phyloP scores from a whole-genome alignment of 2,329 filamentous ascomycete genomes.

The Clonostachys byssicola region DNA sequence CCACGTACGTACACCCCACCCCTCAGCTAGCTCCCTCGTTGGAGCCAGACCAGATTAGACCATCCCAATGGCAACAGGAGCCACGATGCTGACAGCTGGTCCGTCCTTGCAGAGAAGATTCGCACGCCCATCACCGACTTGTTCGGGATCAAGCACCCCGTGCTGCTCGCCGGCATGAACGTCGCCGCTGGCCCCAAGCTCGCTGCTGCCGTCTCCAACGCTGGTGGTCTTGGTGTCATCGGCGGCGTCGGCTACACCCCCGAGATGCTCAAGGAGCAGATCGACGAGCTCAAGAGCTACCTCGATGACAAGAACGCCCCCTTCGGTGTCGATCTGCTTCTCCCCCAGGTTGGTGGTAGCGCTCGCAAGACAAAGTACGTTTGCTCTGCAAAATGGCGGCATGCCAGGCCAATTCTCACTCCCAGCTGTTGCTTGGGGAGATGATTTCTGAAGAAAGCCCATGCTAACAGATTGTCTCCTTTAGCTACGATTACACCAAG shows the following conservation, averaged over 20 bases:
- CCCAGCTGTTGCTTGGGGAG: neutral
- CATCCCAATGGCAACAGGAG: neutral
- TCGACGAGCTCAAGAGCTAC: constrained; percentile 87
- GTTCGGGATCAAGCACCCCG: constrained; percentile 94
- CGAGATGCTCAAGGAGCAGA: constrained; percentile 94
- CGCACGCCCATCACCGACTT: constrained; percentile 92
- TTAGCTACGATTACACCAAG: constrained; percentile 98
- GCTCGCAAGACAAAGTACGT: constrained; percentile 86
- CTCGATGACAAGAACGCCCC: constrained; percentile 88
- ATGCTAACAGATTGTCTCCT: neutral
- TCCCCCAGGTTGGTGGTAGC: constrained; percentile 90
- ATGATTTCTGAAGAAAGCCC: neutral
- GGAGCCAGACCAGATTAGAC: too few relatives aligned
- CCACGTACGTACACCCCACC: constrained; percentile 9
- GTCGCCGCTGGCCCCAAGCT: constrained; percentile 95
- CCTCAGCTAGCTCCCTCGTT: neutral
- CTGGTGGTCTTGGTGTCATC: constrained; percentile 93
- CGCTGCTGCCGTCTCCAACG: constrained; percentile 94
- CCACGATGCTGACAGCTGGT: neutral
- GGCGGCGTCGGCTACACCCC: constrained; percentile 95
- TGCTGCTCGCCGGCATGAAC: constrained; percentile 98
- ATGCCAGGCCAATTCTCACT: constrained; percentile 1
- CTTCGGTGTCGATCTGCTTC: constrained; percentile 89
- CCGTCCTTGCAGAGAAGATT: constrained; percentile 44
- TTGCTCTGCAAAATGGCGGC: neutral